Evolutionary conservation across 73 alveolate species (phyloP).

Genomic region (Paramecium caudatum): DNA sequence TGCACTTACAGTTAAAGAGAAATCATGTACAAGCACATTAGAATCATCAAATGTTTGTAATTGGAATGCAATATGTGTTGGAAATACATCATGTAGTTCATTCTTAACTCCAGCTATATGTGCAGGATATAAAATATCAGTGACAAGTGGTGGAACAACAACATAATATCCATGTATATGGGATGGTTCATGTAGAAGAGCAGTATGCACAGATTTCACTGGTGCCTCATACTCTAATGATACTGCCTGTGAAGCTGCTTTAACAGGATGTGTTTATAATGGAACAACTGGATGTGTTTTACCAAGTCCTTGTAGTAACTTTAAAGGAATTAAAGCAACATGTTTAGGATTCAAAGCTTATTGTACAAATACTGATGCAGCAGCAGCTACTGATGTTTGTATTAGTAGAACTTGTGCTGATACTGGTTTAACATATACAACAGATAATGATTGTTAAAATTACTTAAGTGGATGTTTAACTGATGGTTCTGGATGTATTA

Average conservation of each 20-base stretch:
- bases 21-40: background rate
- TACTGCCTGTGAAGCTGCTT: background rate
- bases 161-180: constrained; percentile 34
- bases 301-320: background rate
- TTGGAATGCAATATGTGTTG: constrained; percentile 58
- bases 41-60: constrained; percentile 1
- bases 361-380: background rate
- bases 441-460: constrained; percentile 11
- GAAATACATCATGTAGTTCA: background rate
- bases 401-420: background rate
- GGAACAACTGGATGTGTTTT: constrained; percentile 6
- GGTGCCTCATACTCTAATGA: background rate
- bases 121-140: background rate
- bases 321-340: background rate
- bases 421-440: background rate
- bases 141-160: background rate
- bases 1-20: background rate
- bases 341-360: background rate
- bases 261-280: constrained; percentile 17
- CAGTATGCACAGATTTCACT: constrained; percentile 22
- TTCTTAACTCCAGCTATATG: background rate
- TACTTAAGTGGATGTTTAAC: constrained; percentile 57
- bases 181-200: background rate
- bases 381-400: constrained; percentile 19
- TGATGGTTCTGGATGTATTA: constrained; percentile 45